A percentile compares a stretch with the other conserved stretches of the same genome.
These are phyloP conservation scores for Erodium moschatum DNA, from an alignment of 441 rosid genomes.

Conservation along the genomic window DNA sequence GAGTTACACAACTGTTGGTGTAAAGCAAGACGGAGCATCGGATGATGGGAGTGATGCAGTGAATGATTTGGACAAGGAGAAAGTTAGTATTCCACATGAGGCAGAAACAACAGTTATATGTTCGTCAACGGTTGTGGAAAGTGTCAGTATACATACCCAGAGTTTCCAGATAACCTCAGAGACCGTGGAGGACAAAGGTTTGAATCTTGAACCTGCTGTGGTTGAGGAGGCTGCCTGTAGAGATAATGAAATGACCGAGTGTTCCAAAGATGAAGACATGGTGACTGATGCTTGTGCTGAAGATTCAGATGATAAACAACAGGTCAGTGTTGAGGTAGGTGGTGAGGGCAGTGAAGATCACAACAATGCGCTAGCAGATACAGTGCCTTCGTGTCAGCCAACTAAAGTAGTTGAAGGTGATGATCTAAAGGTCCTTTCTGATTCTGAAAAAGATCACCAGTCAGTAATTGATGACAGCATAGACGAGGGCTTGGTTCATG, in stretches of 20 bases:
- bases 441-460: background rate
- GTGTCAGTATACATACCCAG: too few species aligned
- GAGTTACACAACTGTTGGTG: too few species aligned
- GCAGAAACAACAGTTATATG: background rate
- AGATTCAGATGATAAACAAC: background rate
- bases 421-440: background rate
- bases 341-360: background rate
- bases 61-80: background rate
- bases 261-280: background rate
- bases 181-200: too few species aligned
- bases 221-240: too few species aligned
- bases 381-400: too few species aligned
- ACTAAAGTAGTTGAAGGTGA: background rate
- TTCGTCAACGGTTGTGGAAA: background rate
- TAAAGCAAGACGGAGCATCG: conserved; percentile 8
- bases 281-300: background rate
- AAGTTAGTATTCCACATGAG: background rate
- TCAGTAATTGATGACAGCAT: background rate
- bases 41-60: background rate
- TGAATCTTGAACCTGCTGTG: too few species aligned
- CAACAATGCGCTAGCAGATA: background rate
- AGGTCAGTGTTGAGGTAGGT: background rate
- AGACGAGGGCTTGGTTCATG: background rate
- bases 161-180: too few species aligned
- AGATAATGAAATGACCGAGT: background rate